These are phyloP conservation scores for Knoxia roxburghii DNA, from an alignment of 257 asterid species.

Conservation along the genomic window DNA sequence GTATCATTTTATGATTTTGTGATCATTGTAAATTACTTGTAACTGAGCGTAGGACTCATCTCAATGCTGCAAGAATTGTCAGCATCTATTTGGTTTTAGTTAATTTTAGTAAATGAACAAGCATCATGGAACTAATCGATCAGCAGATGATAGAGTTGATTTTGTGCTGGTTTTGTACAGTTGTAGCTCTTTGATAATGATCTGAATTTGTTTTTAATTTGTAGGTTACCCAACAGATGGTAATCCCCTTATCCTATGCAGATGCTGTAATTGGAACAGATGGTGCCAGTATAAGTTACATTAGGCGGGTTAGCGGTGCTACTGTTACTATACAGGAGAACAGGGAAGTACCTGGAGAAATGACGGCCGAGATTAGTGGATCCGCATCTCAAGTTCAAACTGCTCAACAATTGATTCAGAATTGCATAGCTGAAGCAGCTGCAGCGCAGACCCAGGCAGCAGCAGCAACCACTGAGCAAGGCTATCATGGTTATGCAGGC, in stretches of 20 bases:
- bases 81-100: neutral
- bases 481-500: conserved; percentile 50
- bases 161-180: neutral
- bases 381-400: conserved; percentile 93
- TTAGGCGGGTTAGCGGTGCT: conserved; percentile 89
- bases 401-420: conserved; percentile 94
- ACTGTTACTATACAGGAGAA: conserved; percentile 94
- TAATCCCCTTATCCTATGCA: conserved; percentile 83
- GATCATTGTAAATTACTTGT: neutral
- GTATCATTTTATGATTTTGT: too few relatives aligned
- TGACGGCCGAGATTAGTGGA: conserved; percentile 96
- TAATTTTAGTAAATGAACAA: neutral
- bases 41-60: neutral
- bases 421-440: conserved; percentile 84
- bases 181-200: neutral
- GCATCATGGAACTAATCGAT: too few relatives aligned
- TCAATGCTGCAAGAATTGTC: neutral
- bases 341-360: conserved; percentile 86
- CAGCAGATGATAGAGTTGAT: neutral
- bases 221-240: conserved; percentile 80
- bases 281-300: conserved; percentile 90
- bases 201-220: conserved; percentile 18
- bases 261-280: conserved; percentile 95
- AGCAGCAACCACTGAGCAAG: conserved; percentile 50
- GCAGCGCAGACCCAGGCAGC: conserved; percentile 49